Conservation (phyloP, 345 rosid species). For the Eucalyptus pumila region DNA sequence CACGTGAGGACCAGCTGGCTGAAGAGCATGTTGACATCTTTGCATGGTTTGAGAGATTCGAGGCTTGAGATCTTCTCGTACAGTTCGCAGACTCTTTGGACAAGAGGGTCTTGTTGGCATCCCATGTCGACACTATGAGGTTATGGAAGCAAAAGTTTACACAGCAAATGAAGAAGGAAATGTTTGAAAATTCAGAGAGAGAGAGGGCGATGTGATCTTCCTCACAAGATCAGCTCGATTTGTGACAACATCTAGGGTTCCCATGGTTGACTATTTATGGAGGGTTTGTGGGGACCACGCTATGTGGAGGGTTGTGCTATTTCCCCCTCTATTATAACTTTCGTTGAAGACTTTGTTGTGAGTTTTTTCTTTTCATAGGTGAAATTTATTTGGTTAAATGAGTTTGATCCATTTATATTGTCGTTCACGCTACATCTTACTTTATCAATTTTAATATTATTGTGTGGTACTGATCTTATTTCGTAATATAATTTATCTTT, state of each 20-base stretch:
- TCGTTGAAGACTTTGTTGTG: neutral
- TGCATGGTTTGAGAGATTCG: slow-evolving; percentile 54
- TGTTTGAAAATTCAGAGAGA: neutral
- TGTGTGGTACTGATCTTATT: fast-evolving
- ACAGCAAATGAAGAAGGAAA: neutral
- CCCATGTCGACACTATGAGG: slow-evolving; percentile 79
- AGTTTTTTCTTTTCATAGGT: neutral
- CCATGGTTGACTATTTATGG: neutral
- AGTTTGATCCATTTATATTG: neutral
- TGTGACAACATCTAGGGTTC: neutral
- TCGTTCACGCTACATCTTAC: neutral
- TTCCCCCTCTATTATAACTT: neutral
- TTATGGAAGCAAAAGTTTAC: neutral
- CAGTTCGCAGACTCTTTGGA: slow-evolving; percentile 34
- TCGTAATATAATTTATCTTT: neutral
- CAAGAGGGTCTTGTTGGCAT: slow-evolving; percentile 49
- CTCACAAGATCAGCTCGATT: neutral
- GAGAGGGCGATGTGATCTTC: neutral
- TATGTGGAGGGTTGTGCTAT: neutral
- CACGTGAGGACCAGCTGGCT: slow-evolving; percentile 67
- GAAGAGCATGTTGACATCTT: slow-evolving; percentile 81
- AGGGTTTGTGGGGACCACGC: neutral
- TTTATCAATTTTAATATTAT: neutral
- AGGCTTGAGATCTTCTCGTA: slow-evolving; percentile 65
- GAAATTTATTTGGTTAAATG: neutral